Evolutionary conservation across 2,329 filamentous ascomycete genomes (phyloP).

Genomic region (Epichloe gansuensis): DNA sequence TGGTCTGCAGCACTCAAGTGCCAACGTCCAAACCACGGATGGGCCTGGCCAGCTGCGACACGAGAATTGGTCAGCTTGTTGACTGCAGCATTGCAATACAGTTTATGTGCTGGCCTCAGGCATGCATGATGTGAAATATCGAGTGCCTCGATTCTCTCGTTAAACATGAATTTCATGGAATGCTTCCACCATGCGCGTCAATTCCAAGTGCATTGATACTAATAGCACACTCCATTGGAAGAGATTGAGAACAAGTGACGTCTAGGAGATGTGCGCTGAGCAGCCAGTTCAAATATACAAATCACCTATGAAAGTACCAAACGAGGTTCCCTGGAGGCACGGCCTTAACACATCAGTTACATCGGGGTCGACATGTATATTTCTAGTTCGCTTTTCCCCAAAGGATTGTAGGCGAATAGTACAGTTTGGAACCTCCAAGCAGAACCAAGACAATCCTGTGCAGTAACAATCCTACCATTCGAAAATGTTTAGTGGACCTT

Average conservation of each 20-base stretch:
- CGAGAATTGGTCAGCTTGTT: too few species aligned
- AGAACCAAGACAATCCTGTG: background rate
- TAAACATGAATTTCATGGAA: too few species aligned
- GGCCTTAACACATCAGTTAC: background rate
- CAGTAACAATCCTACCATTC: background rate
- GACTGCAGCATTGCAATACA: too few species aligned
- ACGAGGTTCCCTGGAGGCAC: background rate
- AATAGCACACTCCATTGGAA: too few species aligned
- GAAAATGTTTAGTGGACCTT: conserved; percentile 38
- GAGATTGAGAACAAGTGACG: background rate
- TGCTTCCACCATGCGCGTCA: too few species aligned
- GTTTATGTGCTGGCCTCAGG: too few species aligned
- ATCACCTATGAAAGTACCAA: background rate
- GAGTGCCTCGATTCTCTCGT: too few species aligned
- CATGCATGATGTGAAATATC: too few species aligned
- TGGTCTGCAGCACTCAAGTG: too few species aligned
- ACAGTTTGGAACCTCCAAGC: background rate
- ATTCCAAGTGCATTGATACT: too few species aligned
- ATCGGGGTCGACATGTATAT: background rate
- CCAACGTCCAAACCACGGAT: too few species aligned
- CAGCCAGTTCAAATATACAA: background rate
- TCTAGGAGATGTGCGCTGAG: background rate
- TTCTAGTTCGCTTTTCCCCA: background rate
- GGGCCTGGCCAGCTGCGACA: too few species aligned
- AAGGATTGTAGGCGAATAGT: background rate